Conservation (phyloP, 2,329 filamentous ascomycete genomes). For the Aurifilum marmelostoma region DNA sequence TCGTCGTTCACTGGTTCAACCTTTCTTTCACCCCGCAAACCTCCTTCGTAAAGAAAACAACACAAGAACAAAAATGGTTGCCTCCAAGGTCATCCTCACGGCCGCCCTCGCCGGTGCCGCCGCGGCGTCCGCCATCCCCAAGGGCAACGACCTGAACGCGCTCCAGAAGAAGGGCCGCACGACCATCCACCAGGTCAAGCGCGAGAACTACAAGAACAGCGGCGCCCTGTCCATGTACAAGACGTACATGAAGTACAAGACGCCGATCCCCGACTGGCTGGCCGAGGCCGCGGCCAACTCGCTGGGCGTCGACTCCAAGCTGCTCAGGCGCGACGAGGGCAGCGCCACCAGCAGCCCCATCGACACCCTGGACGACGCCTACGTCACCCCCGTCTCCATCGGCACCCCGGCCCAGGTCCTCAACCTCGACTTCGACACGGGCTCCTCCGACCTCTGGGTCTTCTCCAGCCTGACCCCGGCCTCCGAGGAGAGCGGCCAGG, state of each 20-base stretch:
- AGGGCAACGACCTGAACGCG: conserved; percentile 19
- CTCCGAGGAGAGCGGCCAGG: conserved; percentile 53
- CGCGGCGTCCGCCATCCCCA: conserved; percentile 26
- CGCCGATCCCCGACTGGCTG: conserved; percentile 26
- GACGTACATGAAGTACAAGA: conserved; percentile 31
- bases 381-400: conserved; percentile 62
- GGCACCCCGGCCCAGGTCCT: conserved; percentile 57
- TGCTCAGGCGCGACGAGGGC: conserved; percentile 22
- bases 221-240: conserved; percentile 31
- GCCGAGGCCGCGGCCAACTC: conserved; percentile 28
- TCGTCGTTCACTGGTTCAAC: neutral
- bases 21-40: too few species aligned
- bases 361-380: conserved; percentile 35
- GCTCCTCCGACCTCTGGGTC: conserved; percentile 71
- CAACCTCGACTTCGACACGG: conserved; percentile 69
- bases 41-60: too few species aligned
- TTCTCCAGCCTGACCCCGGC: conserved; percentile 60
- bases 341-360: conserved; percentile 21
- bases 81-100: conserved; percentile 27
- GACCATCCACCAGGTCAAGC: conserved; percentile 27
- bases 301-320: conserved; percentile 20
- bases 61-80: conserved; percentile 24
- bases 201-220: conserved; percentile 26
- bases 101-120: conserved; percentile 28
- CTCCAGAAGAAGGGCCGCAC: conserved; percentile 26